Conservation (phyloP, 805 yeast genomes). For the Yamadazyma insecticola region DNA sequence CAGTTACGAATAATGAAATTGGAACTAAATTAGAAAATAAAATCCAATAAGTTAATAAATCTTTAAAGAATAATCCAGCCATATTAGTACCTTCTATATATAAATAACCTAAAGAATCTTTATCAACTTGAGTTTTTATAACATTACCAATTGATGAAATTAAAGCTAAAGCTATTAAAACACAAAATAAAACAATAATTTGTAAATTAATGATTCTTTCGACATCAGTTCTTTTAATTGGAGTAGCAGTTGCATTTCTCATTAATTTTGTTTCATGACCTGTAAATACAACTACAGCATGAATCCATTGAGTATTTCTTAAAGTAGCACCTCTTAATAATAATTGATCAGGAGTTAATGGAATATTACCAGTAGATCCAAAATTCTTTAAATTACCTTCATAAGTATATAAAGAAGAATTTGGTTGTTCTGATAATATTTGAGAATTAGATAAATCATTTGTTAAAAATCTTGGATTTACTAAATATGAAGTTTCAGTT, state of each 20-base stretch:
- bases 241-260: slow-evolving; percentile 99
- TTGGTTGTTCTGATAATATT: slow-evolving; percentile 85
- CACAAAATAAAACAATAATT: slow-evolving; percentile 79
- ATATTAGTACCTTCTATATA: slow-evolving; percentile 63
- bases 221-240: slow-evolving; percentile 94
- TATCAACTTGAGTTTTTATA: slow-evolving; percentile 55
- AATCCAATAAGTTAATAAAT: slow-evolving; percentile 92
- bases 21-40: slow-evolving; percentile 96
- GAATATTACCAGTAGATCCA: slow-evolving; percentile 47
- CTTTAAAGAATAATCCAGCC: slow-evolving; percentile 73
- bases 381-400: slow-evolving; percentile 78
- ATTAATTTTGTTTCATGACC: slow-evolving; percentile 98
- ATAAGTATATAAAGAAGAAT: slow-evolving; percentile 87
- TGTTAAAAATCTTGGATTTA: slow-evolving; percentile 56
- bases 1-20: slow-evolving; percentile 91
- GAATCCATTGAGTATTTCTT: slow-evolving; percentile 92
- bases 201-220: slow-evolving; percentile 93
- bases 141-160: slow-evolving; percentile 89
- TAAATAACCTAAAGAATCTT: slow-evolving; percentile 56
- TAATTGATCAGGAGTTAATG: slow-evolving; percentile 87
- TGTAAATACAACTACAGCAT: slow-evolving; percentile 89
- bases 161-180: slow-evolving; percentile 68
- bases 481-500: slow-evolving; percentile 68
- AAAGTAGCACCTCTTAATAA: slow-evolving; percentile 92
- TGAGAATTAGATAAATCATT: slow-evolving; percentile 27